These are phyloP conservation scores for Arthroderma sp. DNA, from an alignment of 2,329 filamentous ascomycete genomes.

Conservation along the genomic window DNA sequence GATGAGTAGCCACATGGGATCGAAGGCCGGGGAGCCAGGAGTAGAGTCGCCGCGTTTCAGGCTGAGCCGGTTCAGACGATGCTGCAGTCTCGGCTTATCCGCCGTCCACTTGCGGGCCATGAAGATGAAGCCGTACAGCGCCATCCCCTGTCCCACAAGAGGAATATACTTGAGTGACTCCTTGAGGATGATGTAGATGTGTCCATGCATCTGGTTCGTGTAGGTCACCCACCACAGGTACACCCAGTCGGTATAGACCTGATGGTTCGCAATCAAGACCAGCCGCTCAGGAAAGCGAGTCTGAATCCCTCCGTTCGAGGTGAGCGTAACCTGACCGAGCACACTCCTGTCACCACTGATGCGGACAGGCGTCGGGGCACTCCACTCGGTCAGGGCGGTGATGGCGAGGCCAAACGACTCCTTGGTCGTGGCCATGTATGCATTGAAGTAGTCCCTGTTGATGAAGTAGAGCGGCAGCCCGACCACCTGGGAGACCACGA, in stretches of 20 bases:
- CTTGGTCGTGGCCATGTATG: conserved; percentile 55
- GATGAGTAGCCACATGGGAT: conserved; percentile 56
- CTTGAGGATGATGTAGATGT: conserved; percentile 55
- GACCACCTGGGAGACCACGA: conserved; percentile 46
- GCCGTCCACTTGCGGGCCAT: conserved; percentile 51
- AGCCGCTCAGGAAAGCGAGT: conserved; percentile 50
- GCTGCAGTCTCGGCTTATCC: conserved; percentile 48
- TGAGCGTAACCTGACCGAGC: conserved; percentile 45
- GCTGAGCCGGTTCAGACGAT: conserved; percentile 43
- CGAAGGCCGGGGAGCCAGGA: conserved; percentile 34
- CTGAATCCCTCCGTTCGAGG: conserved; percentile 45
- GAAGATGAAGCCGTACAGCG: conserved; percentile 57
- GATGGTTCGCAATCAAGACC: conserved; percentile 53
- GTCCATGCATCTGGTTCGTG: conserved; percentile 52
- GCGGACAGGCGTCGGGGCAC: conserved; percentile 49
- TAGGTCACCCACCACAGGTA: conserved; percentile 59
- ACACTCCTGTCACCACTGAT: conserved; percentile 52
- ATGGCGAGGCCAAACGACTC: conserved; percentile 53
- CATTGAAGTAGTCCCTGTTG: conserved; percentile 49
- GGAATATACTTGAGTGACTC: conserved; percentile 53
- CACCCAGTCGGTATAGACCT: conserved; percentile 58
- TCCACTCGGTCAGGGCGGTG: conserved; percentile 51
- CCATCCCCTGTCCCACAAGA: conserved; percentile 50
- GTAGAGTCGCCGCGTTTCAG: conserved; percentile 41
- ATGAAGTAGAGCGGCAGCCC: conserved; percentile 50